Percentiles rank a stretch among this genome's conserved stretches.
These are phyloP conservation scores for Penicillium verrucosum DNA, from an alignment of 2,329 filamentous ascomycete species.

Conservation along the genomic window DNA sequence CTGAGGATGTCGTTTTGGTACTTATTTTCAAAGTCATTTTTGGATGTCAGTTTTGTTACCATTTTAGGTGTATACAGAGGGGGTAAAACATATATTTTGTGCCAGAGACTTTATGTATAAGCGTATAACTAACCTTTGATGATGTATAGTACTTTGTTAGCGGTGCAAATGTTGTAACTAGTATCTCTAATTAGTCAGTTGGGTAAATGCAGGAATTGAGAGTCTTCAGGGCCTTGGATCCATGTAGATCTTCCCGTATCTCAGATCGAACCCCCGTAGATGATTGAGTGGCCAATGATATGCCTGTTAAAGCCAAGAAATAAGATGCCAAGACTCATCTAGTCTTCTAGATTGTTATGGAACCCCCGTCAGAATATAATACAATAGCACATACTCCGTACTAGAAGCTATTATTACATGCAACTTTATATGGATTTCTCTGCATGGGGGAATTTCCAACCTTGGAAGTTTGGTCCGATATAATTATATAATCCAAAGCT, in stretches of 20 bases:
- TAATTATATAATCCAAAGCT: neutral
- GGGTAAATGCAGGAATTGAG: neutral
- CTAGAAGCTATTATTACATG: neutral
- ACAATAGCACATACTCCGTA: neutral
- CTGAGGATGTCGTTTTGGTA: neutral
- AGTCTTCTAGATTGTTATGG: neutral
- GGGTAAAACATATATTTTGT: too few relatives aligned
- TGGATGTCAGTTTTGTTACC: too few relatives aligned
- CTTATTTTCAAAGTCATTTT: neutral
- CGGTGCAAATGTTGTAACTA: neutral
- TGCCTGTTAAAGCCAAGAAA: neutral
- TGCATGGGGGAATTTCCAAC: neutral
- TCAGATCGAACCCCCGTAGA: slow-evolving; percentile 4
- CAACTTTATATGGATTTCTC: neutral
- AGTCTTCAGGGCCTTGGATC: neutral
- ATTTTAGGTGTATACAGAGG: too few relatives aligned
- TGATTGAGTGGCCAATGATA: slow-evolving; percentile 3
- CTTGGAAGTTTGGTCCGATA: neutral
- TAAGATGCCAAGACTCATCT: neutral
- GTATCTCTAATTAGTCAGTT: neutral
- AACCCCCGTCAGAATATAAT: neutral
- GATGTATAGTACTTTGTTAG: neutral
- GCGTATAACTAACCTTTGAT: too few relatives aligned
- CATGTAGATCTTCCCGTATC: slow-evolving; percentile 7
- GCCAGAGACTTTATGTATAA: too few relatives aligned